Conservation (phyloP, 257 asterid species). For the Forsythia suspensa region DNA sequence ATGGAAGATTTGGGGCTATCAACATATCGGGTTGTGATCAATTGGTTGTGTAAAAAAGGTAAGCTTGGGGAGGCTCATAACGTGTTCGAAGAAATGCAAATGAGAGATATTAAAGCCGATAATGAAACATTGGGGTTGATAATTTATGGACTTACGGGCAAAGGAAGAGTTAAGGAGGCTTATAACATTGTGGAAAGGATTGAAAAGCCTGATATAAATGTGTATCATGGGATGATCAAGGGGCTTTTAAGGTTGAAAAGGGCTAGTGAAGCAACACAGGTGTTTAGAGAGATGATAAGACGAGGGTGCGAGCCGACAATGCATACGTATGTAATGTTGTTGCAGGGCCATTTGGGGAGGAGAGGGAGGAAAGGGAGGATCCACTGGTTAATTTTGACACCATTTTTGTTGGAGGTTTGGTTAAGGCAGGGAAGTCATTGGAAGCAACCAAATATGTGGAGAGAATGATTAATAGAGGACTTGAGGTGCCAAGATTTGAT, state of each 20-base stretch:
- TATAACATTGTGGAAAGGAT: slow-evolving; percentile 46
- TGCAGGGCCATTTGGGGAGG: slow-evolving; percentile 92
- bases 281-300: slow-evolving; percentile 84
- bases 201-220: slow-evolving; percentile 49
- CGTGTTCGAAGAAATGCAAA: slow-evolving; percentile 69
- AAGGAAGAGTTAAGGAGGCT: slow-evolving; percentile 70
- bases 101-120: slow-evolving; percentile 55
- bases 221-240: slow-evolving; percentile 87
- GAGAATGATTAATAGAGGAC: slow-evolving; percentile 62
- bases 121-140: slow-evolving; percentile 52
- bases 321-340: slow-evolving; percentile 89
- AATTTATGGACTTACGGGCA: slow-evolving; percentile 51
- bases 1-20: slow-evolving; percentile 47
- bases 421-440: slow-evolving; percentile 65
- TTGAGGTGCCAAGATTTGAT: slow-evolving; percentile 90
- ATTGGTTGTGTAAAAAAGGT: slow-evolving; percentile 81
- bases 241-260: slow-evolving; percentile 74
- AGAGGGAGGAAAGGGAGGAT: slow-evolving; percentile 80
- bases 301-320: slow-evolving; percentile 84
- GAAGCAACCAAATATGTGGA: slow-evolving; percentile 83
- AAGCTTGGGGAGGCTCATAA: slow-evolving; percentile 56
- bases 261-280: slow-evolving; percentile 73
- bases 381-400: slow-evolving; percentile 94
- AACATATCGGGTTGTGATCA: slow-evolving; percentile 60
- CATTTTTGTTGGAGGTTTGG: slow-evolving; percentile 86